Conservation (phyloP, 768 basidiomycete genomes). For the Suillus tomentosus region DNA sequence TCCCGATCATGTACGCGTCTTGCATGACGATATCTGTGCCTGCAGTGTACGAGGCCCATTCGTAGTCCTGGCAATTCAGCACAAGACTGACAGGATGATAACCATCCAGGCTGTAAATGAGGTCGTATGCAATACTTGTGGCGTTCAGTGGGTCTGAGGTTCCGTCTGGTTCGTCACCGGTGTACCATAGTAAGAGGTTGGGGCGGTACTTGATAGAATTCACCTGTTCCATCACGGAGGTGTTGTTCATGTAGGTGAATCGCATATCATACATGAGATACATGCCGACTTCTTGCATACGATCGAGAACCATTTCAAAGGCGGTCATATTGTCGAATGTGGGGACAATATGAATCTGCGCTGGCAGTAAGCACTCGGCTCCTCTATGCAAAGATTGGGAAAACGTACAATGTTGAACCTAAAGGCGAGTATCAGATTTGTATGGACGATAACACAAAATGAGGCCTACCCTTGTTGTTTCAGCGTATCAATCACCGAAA, state of each 20-base stretch:
- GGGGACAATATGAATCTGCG: constrained; percentile 70
- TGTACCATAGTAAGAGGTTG: constrained; percentile 75
- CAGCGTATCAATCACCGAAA: constrained; percentile 33
- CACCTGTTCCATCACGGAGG: constrained; percentile 67
- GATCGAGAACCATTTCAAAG: constrained; percentile 59
- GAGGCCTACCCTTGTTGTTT: constrained; percentile 32
- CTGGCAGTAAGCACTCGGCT: not conserved
- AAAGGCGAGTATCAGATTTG: not conserved
- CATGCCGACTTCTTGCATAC: constrained; percentile 67
- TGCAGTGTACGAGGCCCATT: constrained; percentile 56
- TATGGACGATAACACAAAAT: not conserved
- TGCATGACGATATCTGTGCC: constrained; percentile 76
- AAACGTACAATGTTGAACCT: constrained; percentile 36
- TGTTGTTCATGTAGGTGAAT: constrained; percentile 63
- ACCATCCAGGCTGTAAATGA: constrained; percentile 62
- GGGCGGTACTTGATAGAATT: constrained; percentile 64
- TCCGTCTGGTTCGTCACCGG: constrained; percentile 75
- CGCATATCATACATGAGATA: constrained; percentile 90
- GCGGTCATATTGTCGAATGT: constrained; percentile 60
- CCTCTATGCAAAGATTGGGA: too few relatives aligned
- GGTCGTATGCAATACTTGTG: constrained; percentile 46
- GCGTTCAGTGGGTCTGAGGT: constrained; percentile 67
- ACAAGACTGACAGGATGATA: constrained; percentile 71
- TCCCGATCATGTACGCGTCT: constrained; percentile 52
- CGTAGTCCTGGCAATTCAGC: constrained; percentile 66